Percentiles rank a stretch among this genome's conserved stretches.
Evolutionary conservation across 2,329 filamentous ascomycete species (phyloP).

Genomic region (Pseudogymnoascus sp.): DNA sequence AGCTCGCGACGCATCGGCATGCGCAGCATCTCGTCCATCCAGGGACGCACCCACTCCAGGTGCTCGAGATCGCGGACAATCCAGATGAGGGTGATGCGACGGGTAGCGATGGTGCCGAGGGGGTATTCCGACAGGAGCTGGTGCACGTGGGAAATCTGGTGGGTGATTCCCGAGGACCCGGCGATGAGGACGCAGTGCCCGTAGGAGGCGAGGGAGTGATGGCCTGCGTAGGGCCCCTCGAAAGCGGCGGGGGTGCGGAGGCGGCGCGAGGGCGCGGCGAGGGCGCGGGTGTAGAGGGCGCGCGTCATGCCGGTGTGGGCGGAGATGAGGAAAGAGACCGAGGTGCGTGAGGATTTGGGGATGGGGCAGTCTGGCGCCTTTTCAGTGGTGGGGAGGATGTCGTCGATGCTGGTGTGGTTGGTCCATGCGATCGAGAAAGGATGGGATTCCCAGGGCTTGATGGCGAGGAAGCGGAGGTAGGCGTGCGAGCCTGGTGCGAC

Average conservation of each 20-base stretch:
- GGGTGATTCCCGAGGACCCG: slow-evolving; percentile 89
- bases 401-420: slow-evolving; percentile 42
- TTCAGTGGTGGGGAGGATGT: slow-evolving; percentile 34
- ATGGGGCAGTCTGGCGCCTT: slow-evolving; percentile 23
- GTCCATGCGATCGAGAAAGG: slow-evolving; percentile 76
- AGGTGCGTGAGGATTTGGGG: slow-evolving; percentile 14
- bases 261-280: slow-evolving; percentile 25
- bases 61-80: slow-evolving; percentile 84
- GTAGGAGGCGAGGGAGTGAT: slow-evolving; percentile 83
- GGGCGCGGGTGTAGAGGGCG: slow-evolving; percentile 66
- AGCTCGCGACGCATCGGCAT: slow-evolving; percentile 77
- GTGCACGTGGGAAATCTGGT: slow-evolving; percentile 82
- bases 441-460: slow-evolving; percentile 66
- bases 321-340: slow-evolving; percentile 76
- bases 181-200: slow-evolving; percentile 87
- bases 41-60: slow-evolving; percentile 87
- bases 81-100: slow-evolving; percentile 81
- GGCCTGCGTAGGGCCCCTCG: slow-evolving; percentile 83
- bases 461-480: slow-evolving; percentile 62
- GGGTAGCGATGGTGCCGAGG: slow-evolving; percentile 67
- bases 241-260: slow-evolving; percentile 58
- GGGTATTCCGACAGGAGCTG: slow-evolving; percentile 66
- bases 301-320: slow-evolving; percentile 85
- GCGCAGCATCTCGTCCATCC: slow-evolving; percentile 66
- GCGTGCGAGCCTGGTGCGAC: slow-evolving; percentile 67